These are phyloP conservation scores for Selaginella tamariscina DNA, from an alignment of 75 land plant genomes.

Conservation along the genomic window DNA sequence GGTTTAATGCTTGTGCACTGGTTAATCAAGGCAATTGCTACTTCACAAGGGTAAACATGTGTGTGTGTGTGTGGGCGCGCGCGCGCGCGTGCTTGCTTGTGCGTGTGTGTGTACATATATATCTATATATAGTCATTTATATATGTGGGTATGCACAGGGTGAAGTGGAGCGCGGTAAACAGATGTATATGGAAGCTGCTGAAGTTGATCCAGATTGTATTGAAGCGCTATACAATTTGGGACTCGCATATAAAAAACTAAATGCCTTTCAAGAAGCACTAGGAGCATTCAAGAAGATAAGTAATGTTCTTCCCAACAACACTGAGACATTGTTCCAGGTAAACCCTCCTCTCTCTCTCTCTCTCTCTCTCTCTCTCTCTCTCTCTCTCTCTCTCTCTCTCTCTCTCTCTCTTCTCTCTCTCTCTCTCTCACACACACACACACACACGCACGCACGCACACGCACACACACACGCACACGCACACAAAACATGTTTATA, in stretches of 20 bases:
- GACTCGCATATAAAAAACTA: conserved; percentile 26
- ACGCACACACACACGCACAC: no score
- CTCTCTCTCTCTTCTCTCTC: no score
- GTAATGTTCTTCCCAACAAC: conserved; percentile 26
- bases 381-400: no score
- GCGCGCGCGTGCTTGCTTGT: no score
- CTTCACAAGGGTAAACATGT: conserved; percentile 16
- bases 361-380: neutral
- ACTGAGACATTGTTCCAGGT: conserved; percentile 34
- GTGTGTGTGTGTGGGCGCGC: no score
- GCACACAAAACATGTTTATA: no score
- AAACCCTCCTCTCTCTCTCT: neutral
- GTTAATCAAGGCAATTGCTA: conserved; percentile 35
- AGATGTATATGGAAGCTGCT: conserved; percentile 18
- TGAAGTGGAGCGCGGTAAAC: conserved; percentile 24
- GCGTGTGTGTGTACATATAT: no score
- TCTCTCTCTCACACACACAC: no score
- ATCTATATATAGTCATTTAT: no score
- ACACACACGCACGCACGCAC: no score
- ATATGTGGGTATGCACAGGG: conserved; percentile 22
- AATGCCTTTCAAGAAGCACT: conserved; percentile 25
- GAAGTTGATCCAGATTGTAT: conserved; percentile 21
- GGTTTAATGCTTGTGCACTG: conserved; percentile 24
- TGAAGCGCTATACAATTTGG: conserved; percentile 30
- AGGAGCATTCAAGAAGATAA: conserved; percentile 21